These are phyloP conservation scores for Cynara cardunculus DNA, from an alignment of 129 eudicot genomes.

Conservation along the genomic window DNA sequence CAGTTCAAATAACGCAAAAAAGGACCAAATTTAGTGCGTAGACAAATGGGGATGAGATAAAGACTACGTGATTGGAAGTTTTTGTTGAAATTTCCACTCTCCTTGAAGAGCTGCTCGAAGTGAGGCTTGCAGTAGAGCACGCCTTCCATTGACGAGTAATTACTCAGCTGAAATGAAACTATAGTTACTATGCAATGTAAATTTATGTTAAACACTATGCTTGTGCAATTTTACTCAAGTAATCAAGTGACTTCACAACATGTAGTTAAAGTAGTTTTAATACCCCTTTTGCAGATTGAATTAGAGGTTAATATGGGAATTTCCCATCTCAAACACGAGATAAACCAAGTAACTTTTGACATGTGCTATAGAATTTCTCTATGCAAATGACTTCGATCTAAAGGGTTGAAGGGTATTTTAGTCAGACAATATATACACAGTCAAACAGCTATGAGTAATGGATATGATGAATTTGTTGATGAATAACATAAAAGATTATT, in stretches of 20 bases:
- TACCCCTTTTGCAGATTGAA: conserved; percentile 5
- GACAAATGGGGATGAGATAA: conserved; percentile 1
- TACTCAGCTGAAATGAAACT: conserved; percentile 66
- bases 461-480: not conserved
- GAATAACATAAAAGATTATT: not conserved
- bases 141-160: conserved; percentile 96
- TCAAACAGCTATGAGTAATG: not conserved
- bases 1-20: not conserved
- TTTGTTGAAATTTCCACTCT: conserved; percentile 90
- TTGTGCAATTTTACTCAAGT: not conserved
- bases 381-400: not conserved
- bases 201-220: not conserved
- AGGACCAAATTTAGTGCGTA: not conserved
- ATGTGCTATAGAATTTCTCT: not conserved
- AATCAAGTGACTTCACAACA: not conserved
- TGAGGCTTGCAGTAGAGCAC: conserved; percentile 98
- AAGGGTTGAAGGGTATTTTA: not conserved
- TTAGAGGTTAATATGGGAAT: not conserved
- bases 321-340: conserved; percentile 5
- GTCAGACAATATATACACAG: not conserved
- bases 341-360: not conserved
- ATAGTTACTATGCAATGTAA: conserved; percentile 11
- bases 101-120: conserved; percentile 96
- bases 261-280: not conserved
- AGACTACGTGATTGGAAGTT: conserved; percentile 87